A percentile compares a stretch with the other conserved stretches of the same genome.
Conservation (phyloP, 495 filamentous ascomycete genomes). For the Tricharina praecox region DNA sequence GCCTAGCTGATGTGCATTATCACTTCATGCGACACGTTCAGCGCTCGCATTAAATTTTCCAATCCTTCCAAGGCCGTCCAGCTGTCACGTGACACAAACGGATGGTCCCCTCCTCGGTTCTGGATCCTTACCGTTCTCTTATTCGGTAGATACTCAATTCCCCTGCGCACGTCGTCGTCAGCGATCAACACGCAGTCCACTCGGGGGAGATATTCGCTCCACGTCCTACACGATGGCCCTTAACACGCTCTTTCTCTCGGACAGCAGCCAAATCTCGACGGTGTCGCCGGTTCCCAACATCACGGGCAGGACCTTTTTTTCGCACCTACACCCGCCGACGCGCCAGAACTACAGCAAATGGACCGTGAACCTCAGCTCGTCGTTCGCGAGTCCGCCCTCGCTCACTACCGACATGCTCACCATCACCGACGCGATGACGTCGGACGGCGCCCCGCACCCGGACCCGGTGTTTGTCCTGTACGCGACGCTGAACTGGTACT, state of each 20-base stretch:
- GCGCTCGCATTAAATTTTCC: too few species aligned
- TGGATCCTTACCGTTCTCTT: too few species aligned
- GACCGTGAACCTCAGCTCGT: constrained; percentile 2
- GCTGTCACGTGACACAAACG: too few species aligned
- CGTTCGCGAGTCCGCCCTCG: background rate
- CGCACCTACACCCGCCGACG: constrained; percentile 5
- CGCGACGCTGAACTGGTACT: constrained; percentile 93
- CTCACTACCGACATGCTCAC: constrained; percentile 1
- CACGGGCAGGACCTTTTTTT: background rate
- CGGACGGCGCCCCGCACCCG: background rate
- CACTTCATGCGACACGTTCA: too few species aligned
- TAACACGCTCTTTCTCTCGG: constrained; percentile 3
- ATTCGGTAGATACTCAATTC: too few species aligned
- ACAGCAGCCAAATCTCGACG: constrained; percentile 3
- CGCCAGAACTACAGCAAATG: constrained; percentile 1
- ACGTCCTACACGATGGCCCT: constrained; percentile 2
- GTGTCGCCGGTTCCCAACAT: constrained; percentile 1
- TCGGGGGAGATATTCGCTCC: too few species aligned
- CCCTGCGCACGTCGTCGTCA: too few species aligned
- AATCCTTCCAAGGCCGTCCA: too few species aligned
- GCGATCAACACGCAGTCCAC: too few species aligned
- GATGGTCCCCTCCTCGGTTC: too few species aligned
- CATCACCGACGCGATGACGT: background rate
- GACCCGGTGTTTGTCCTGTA: constrained; percentile 75
- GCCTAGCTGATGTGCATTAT: too few species aligned